These are phyloP conservation scores for Dissophora globulifera DNA, from an alignment of 192 early-diverging fungal species.

Conservation along the genomic window DNA sequence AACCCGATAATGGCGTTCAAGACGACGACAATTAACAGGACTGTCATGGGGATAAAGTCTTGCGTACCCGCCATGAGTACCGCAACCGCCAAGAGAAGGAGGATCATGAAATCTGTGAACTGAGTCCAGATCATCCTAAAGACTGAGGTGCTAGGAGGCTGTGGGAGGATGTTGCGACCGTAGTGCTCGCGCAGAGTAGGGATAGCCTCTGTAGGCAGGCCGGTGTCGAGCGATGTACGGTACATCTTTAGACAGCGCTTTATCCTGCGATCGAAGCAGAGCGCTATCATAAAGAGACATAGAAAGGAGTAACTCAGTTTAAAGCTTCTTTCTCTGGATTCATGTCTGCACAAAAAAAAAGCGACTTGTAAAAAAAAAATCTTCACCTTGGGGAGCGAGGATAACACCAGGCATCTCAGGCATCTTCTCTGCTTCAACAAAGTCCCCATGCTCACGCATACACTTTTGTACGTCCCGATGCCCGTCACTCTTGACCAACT, in stretches of 20 bases:
- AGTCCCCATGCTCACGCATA: conserved; percentile 70
- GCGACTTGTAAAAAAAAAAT: neutral
- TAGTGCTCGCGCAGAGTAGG: conserved; percentile 78
- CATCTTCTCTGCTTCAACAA: conserved; percentile 58
- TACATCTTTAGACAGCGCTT: conserved; percentile 90
- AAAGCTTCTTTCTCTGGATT: no score
- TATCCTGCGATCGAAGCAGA: conserved; percentile 96
- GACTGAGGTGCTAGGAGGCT: conserved; percentile 72
- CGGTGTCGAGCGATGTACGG: conserved; percentile 70
- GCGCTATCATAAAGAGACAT: conserved; percentile 41
- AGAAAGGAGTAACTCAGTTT: neutral
- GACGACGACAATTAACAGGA: conserved; percentile 73
- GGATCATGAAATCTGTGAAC: conserved; percentile 94
- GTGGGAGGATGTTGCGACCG: conserved; percentile 85
- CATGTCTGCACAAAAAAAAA: no score
- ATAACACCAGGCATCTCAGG: conserved; percentile 57
- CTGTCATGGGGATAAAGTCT: conserved; percentile 82
- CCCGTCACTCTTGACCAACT: conserved; percentile 86
- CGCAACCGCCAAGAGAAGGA: conserved; percentile 85
- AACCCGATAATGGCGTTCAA: conserved; percentile 94
- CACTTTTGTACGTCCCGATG: conserved; percentile 78
- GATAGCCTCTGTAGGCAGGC: conserved; percentile 70
- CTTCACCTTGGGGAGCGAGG: conserved; percentile 68
- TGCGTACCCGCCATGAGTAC: conserved; percentile 85
- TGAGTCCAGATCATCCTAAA: conserved; percentile 87